These are phyloP conservation scores for Knoxdaviesia capensis DNA, from an alignment of 2,329 filamentous ascomycete species.

Conservation along the genomic window DNA sequence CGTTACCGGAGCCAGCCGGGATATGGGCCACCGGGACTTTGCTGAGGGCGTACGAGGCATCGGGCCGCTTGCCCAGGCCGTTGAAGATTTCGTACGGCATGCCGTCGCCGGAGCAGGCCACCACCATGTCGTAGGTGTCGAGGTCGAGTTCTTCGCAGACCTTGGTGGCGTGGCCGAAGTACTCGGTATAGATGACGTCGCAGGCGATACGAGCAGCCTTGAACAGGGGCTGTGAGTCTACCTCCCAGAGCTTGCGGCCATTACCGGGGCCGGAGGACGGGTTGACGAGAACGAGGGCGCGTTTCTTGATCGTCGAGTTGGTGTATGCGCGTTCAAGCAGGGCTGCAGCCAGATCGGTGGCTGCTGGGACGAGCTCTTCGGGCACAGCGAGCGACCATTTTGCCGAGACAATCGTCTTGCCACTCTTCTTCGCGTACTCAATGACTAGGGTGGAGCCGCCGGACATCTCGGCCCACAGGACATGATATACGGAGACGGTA, in stretches of 20 bases:
- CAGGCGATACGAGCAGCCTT: constrained; percentile 60
- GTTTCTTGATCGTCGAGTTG: constrained; percentile 45
- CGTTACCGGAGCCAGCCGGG: constrained; percentile 87
- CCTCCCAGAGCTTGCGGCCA: constrained; percentile 53
- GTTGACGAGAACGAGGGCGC: constrained; percentile 78
- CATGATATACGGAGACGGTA: constrained; percentile 51
- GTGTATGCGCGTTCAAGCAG: constrained; percentile 55
- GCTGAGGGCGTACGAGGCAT: constrained; percentile 53
- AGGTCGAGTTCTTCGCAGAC: constrained; percentile 60
- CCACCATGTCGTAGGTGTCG: constrained; percentile 63
- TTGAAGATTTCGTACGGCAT: constrained; percentile 90
- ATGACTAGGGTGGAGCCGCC: constrained; percentile 42
- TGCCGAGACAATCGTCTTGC: constrained; percentile 36
- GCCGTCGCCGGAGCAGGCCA: constrained; percentile 83
- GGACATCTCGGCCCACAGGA: constrained; percentile 59
- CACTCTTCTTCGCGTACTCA: constrained; percentile 44
- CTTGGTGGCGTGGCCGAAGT: constrained; percentile 58
- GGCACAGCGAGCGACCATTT: constrained; percentile 33
- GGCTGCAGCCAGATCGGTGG: constrained; percentile 38
- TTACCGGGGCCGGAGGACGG: constrained; percentile 70
- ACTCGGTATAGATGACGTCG: constrained; percentile 51
- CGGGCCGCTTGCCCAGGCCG: constrained; percentile 56
- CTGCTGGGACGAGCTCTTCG: constrained; percentile 19
- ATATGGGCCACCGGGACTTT: constrained; percentile 71
- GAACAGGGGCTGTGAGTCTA: constrained; percentile 63